These are phyloP conservation scores for Backusella parvicylindrica DNA, from an alignment of 192 early-diverging fungal species.

Conservation along the genomic window DNA sequence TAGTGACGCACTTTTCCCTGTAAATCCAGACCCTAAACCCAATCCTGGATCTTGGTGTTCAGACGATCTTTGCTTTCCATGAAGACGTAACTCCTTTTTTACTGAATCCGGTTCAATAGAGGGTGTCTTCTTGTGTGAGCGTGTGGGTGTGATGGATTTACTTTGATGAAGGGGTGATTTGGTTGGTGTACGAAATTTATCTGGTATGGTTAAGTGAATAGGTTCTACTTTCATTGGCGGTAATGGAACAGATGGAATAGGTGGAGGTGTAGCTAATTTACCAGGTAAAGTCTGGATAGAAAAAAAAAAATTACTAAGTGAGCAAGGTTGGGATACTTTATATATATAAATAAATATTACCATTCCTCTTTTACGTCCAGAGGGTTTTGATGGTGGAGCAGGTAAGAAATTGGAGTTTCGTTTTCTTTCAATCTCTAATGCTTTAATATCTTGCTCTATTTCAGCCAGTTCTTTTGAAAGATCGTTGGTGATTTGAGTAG, in stretches of 20 bases:
- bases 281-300: slow-evolving; percentile 28
- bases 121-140: neutral
- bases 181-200: neutral
- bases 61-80: neutral
- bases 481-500: neutral
- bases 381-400: neutral
- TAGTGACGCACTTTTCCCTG: neutral
- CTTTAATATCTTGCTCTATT: slow-evolving; percentile 11
- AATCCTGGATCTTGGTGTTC: neutral
- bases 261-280: slow-evolving; percentile 28
- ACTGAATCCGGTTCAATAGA: neutral
- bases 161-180: neutral
- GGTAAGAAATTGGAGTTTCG: neutral
- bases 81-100: neutral
- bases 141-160: neutral
- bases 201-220: slow-evolving; percentile 14
- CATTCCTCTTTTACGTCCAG: slow-evolving; percentile 27
- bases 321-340: neutral
- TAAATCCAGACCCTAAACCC: slow-evolving; percentile 9
- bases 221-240: slow-evolving; percentile 25
- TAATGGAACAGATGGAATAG: slow-evolving; percentile 11
- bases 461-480: neutral
- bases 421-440: neutral
- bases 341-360: neutral
- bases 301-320: neutral